Evolutionary conservation across 306 rosid genomes (phyloP), one percentile per base, ranked within the genome.

Genomic region (barrel medic (Medicago truncatula)): DNA sequence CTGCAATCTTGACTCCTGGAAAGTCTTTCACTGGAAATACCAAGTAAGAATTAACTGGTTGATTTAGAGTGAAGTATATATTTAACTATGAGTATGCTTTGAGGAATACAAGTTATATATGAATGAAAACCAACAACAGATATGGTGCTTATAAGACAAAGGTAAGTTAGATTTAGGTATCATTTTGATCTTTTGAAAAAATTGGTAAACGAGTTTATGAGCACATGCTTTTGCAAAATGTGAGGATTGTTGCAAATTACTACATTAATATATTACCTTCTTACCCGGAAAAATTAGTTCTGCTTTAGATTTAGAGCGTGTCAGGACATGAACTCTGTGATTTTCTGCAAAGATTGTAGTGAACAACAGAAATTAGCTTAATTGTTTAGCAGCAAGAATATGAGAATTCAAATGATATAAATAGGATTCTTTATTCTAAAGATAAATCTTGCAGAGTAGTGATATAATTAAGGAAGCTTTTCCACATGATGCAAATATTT

Each of bases 201-300:
- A 36, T 77, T 67, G 13, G 16, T 9, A 2, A 20, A 65, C 4
- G 0, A 39, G 44, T 70, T 71, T 20, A 41, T 40, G 28, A 77
- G 81, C 69, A 72, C 61, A 43, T 23, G 21, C 14, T 43, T 75
- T 56, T 18, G 61, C 31, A 67, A 50, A 71, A 15, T 67, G 71
- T 17, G 38, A 77, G 75, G 60, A 74, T 15, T 70, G 38, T 57
- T 44, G 43, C 54, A 81, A 76, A 67, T 76, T 74, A 59, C 39
- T 67, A 41, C 64, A 70, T 44, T 56, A 68, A 83, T 68, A 63
- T 56, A 86, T 92, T 94, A 96, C 98, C 99, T 90, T 95, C 99
- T 96, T 96, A 96, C 99, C 99, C 58, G 99, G 97, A 86, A 96
- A 95, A 83, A 92, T 88, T 82, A 57, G 77, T 89, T 92, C 87